A percentile compares a stretch with the other conserved stretches of the same genome.
phyloP scores from a whole-genome alignment of 176 grass and related monocot genomes.

The Otatea glauca region DNA sequence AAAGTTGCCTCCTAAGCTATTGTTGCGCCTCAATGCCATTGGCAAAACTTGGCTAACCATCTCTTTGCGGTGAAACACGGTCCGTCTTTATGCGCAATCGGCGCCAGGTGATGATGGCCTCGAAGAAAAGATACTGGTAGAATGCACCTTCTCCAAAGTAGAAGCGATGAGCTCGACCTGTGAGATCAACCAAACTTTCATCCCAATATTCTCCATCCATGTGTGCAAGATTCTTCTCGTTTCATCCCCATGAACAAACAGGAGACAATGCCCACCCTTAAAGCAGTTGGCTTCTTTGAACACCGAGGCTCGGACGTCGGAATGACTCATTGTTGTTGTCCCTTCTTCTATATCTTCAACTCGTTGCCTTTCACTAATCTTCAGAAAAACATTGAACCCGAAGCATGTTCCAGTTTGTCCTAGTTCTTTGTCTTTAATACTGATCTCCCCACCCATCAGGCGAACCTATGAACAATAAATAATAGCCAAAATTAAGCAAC shows the following conservation, averaged over 20 bases:
- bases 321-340: not conserved
- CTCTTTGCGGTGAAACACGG: conserved; percentile 49
- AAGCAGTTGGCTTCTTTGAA: conserved; percentile 50
- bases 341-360: conserved; percentile 44
- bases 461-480: conserved; percentile 55
- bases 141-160: conserved; percentile 50
- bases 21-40: conserved; percentile 28
- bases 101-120: not conserved
- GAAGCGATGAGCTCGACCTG: conserved; percentile 41
- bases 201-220: conserved; percentile 72
- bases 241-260: conserved; percentile 64
- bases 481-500: not conserved
- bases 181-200: conserved; percentile 60
- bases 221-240: conserved; percentile 65
- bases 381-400: conserved; percentile 74
- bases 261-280: conserved; percentile 65
- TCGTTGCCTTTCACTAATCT: conserved; percentile 31
- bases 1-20: not conserved
- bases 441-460: conserved; percentile 88
- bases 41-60: conserved; percentile 51
- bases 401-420: conserved; percentile 74
- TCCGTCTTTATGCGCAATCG: not conserved
- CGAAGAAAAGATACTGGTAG: not conserved
- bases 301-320: not conserved
- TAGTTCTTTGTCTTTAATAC: conserved; percentile 66